These are phyloP conservation scores for Aquanectria penicillioides DNA, from an alignment of 2,329 filamentous ascomycete genomes.

Conservation along the genomic window DNA sequence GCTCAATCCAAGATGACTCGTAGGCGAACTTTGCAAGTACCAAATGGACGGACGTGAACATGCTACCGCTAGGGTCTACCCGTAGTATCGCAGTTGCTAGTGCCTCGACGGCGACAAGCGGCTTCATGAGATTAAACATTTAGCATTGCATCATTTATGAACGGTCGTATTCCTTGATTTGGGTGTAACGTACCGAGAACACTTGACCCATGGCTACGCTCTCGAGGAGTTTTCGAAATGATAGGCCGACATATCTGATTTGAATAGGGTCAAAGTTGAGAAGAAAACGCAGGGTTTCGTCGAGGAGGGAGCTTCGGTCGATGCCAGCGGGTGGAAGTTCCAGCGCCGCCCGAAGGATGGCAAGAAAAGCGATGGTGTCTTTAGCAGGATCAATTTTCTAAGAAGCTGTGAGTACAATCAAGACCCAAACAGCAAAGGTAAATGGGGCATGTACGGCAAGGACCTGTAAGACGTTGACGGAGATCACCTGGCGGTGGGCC, in stretches of 20 bases:
- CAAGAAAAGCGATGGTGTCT: conserved; percentile 63
- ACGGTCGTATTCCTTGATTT: not conserved
- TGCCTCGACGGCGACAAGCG: conserved; percentile 56
- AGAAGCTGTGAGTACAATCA: conserved; percentile 27
- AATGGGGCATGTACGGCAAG: conserved; percentile 49
- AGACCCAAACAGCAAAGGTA: not conserved
- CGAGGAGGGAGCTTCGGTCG: conserved; percentile 47
- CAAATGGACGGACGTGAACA: conserved; percentile 73
- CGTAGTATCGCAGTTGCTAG: conserved; percentile 66
- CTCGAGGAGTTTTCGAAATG: conserved; percentile 57
- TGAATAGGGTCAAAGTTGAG: conserved; percentile 61
- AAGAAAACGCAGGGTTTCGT: conserved; percentile 57
- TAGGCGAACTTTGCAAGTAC: conserved; percentile 68
- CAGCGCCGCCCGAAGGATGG: conserved; percentile 55
- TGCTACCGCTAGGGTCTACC: conserved; percentile 72
- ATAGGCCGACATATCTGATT: conserved; percentile 59
- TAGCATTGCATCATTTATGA: conserved; percentile 10
- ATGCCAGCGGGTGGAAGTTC: conserved; percentile 43
- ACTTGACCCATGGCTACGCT: conserved; percentile 50
- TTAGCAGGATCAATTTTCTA: conserved; percentile 58
- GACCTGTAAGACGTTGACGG: conserved; percentile 48
- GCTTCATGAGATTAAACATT: conserved; percentile 45
- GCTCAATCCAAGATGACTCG: conserved; percentile 61
- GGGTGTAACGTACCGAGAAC: conserved; percentile 52
- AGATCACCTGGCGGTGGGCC: conserved; percentile 45